Conservation (phyloP, 805 yeast genomes). For the Clavispora fructus region DNA sequence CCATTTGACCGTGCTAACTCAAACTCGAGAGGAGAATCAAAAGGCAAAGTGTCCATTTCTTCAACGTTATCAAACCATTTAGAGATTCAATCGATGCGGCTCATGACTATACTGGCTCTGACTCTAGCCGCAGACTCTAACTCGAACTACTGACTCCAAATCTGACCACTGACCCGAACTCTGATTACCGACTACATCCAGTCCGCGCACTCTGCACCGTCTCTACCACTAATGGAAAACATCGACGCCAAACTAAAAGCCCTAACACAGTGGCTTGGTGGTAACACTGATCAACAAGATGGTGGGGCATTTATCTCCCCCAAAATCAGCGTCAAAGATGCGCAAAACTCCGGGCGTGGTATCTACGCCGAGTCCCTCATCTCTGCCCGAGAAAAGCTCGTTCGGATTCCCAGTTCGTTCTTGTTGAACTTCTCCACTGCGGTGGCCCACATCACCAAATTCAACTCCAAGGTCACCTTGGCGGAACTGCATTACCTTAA, state of each 20-base stretch:
- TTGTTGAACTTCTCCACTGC: constrained; percentile 57
- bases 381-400: constrained; percentile 37
- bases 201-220: neutral
- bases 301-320: constrained; percentile 29
- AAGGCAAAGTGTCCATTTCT: no score
- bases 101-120: no score
- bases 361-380: constrained; percentile 42
- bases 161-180: no score
- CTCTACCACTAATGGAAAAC: constrained; percentile 8
- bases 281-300: neutral
- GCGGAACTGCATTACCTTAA: constrained; percentile 15
- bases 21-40: no score
- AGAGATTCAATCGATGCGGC: no score
- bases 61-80: no score
- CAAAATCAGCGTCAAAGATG: constrained; percentile 37
- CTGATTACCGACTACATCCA: no score
- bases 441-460: constrained; percentile 35
- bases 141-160: no score
- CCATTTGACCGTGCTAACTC: no score
- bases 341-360: constrained; percentile 55
- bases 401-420: constrained; percentile 53
- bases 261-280: constrained; percentile 24
- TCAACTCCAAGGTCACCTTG: constrained; percentile 33
- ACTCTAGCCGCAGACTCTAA: no score
- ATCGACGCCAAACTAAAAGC: constrained; percentile 9